These are phyloP conservation scores for Leptographium flavum DNA, from an alignment of 2,329 filamentous ascomycete species.

Conservation along the genomic window DNA sequence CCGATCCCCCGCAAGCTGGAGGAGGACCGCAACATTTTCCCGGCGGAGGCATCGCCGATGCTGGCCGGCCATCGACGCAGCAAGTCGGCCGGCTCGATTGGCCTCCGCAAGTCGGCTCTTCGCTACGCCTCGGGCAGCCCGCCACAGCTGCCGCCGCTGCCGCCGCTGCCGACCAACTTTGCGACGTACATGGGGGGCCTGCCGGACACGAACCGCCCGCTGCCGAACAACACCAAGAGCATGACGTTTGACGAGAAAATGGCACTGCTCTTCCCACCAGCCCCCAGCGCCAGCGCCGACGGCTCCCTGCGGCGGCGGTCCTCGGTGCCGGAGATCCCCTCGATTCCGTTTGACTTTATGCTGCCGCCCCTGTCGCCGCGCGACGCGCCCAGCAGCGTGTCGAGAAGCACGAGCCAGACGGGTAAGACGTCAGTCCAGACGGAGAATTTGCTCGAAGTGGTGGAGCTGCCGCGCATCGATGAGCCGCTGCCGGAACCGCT, in stretches of 20 bases:
- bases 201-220: slow-evolving; percentile 19
- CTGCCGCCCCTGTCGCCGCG: slow-evolving; percentile 12
- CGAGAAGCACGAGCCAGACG: slow-evolving; percentile 21
- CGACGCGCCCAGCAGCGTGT: slow-evolving; percentile 11
- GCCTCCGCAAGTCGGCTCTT: slow-evolving; percentile 30
- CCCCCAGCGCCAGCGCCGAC: slow-evolving; percentile 17
- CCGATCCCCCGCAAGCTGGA: slow-evolving; percentile 37
- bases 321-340: slow-evolving; percentile 30
- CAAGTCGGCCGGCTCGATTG: slow-evolving; percentile 33
- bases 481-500: not conserved
- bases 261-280: slow-evolving; percentile 30
- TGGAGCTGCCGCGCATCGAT: slow-evolving; percentile 14
- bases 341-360: slow-evolving; percentile 19
- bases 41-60: slow-evolving; percentile 25
- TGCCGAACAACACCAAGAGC: slow-evolving; percentile 38
- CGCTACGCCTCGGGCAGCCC: slow-evolving; percentile 29
- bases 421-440: slow-evolving; percentile 24
- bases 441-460: slow-evolving; percentile 25
- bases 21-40: slow-evolving; percentile 32
- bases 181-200: slow-evolving; percentile 12
- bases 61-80: slow-evolving; percentile 28
- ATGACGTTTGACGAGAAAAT: slow-evolving; percentile 47
- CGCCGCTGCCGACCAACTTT: slow-evolving; percentile 33
- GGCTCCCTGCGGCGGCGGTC: slow-evolving; percentile 15
- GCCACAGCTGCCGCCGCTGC: slow-evolving; percentile 36